Evolutionary conservation across 2,329 filamentous ascomycete species (phyloP).

Genomic region (Apiospora pterosperma): DNA sequence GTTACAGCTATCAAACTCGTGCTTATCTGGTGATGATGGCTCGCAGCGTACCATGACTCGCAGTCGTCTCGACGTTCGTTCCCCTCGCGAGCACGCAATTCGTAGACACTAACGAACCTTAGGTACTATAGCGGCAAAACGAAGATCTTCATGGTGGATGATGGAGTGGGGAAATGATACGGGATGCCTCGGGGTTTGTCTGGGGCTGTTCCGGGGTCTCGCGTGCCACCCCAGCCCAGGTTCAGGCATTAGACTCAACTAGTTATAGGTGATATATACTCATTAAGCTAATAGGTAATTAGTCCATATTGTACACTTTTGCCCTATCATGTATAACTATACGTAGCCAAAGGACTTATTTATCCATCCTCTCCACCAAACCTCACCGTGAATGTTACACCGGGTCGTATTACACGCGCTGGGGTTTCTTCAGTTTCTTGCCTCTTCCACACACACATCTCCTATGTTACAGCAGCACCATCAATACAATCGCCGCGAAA

Average conservation of each 20-base stretch:
- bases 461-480: not conserved
- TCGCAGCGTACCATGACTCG: not conserved
- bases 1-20: not conserved
- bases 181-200: not conserved
- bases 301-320: not conserved
- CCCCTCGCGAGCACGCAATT: no score
- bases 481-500: not conserved
- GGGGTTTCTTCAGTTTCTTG: not conserved
- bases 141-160: not conserved
- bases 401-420: not conserved
- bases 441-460: not conserved
- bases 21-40: not conserved
- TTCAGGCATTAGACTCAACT: not conserved
- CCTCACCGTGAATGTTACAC: not conserved
- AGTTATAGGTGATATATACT: not conserved
- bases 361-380: not conserved
- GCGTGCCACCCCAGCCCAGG: not conserved
- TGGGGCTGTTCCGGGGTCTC: not conserved
- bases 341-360: not conserved
- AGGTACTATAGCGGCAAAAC: not conserved
- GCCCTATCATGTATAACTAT: not conserved
- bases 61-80: not conserved
- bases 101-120: no score
- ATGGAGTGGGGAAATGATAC: not conserved
- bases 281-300: no score